Conservation (phyloP, 305 asterid genomes). For the Solanum aculeatissimum region DNA sequence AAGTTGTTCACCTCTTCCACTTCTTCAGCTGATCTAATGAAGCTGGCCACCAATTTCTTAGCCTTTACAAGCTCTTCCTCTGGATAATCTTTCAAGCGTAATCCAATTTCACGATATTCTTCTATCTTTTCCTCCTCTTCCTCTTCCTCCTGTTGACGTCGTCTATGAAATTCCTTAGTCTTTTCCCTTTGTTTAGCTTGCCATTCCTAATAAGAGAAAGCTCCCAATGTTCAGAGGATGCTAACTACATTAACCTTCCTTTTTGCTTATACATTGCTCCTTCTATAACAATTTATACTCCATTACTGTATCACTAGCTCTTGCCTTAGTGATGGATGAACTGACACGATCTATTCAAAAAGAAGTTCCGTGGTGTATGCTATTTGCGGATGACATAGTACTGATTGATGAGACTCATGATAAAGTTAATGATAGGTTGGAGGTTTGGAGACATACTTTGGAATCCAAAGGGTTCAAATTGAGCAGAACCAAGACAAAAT, state of each 20-base stretch:
- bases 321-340: too few species aligned
- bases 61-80: constrained; percentile 63
- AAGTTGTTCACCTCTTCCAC: constrained; percentile 60
- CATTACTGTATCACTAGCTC: neutral
- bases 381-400: too few species aligned
- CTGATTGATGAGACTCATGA: too few species aligned
- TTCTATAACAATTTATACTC: neutral
- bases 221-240: constrained; percentile 5
- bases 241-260: neutral
- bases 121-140: constrained; percentile 77
- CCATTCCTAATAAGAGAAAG: constrained; percentile 65
- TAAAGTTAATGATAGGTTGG: too few species aligned
- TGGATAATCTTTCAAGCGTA: constrained; percentile 55
- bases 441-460: too few species aligned
- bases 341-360: too few species aligned
- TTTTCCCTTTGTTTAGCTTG: constrained; percentile 90
- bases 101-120: constrained; percentile 69
- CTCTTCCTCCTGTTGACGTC: constrained; percentile 58
- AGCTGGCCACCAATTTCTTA: constrained; percentile 76
- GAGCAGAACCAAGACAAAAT: too few species aligned
- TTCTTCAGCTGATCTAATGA: constrained; percentile 85
- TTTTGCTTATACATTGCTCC: neutral
- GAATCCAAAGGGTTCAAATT: too few species aligned
- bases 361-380: too few species aligned
- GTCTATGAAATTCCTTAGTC: constrained; percentile 60